Evolutionary conservation across 345 rosid genomes (phyloP).

Genomic region (Camelina neglecta): DNA sequence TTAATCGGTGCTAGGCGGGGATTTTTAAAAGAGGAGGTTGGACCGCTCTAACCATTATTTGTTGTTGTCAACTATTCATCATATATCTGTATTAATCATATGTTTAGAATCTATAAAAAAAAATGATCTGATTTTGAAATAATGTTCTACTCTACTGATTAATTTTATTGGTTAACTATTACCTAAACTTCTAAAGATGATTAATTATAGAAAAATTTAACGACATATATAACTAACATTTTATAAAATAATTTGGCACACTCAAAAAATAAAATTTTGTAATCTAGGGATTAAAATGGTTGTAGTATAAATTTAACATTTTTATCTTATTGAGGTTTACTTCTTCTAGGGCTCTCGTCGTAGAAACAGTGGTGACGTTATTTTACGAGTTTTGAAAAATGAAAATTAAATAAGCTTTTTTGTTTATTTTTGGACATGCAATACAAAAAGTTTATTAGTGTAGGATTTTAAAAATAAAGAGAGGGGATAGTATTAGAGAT

Average conservation of each 20-base stretch:
- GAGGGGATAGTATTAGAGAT: constrained; percentile 35
- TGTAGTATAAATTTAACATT: background rate
- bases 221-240: background rate
- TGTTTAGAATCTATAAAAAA: background rate
- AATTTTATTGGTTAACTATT: background rate
- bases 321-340: background rate
- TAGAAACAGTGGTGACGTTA: background rate
- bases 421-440: background rate
- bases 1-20: too few species aligned
- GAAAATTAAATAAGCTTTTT: background rate
- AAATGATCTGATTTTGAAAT: background rate
- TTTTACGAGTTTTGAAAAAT: background rate
- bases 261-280: background rate
- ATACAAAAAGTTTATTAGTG: constrained; percentile 13
- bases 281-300: background rate
- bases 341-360: background rate
- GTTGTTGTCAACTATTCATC: background rate
- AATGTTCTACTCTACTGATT: too few species aligned
- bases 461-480: background rate
- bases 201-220: background rate
- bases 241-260: background rate
- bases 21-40: background rate
- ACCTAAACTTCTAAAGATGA: background rate
- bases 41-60: constrained; percentile 4
- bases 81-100: background rate